A percentile compares a stretch with the other conserved stretches of the same genome.
phyloP scores from a whole-genome alignment of 1,284 basidiomycete genomes.

The Pseudozyma sp. region DNA sequence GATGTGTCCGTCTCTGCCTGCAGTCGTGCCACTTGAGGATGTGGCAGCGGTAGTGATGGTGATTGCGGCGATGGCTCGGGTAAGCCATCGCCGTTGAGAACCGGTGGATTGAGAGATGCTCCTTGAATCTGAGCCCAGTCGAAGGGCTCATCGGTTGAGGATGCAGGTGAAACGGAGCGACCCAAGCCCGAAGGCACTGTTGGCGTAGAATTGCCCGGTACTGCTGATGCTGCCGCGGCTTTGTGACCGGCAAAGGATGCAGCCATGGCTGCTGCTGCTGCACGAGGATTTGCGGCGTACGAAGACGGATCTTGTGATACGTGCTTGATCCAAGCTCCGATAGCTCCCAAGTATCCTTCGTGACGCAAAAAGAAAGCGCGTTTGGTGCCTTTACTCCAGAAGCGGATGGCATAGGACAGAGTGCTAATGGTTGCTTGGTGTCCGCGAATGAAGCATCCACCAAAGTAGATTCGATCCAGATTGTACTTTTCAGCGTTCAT shows the following conservation, averaged over 20 bases:
- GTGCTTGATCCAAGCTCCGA: slow-evolving; percentile 68
- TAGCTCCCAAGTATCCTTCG: slow-evolving; percentile 92
- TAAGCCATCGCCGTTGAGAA: slow-evolving; percentile 35
- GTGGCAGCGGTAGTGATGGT: slow-evolving; percentile 7
- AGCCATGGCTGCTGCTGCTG: slow-evolving; percentile 31
- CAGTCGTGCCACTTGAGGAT: slow-evolving; percentile 22
- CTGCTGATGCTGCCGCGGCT: slow-evolving; percentile 4
- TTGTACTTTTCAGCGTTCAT: slow-evolving; percentile 99
- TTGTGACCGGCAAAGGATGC: slow-evolving; percentile 5
- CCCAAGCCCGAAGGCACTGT: slow-evolving; percentile 33
- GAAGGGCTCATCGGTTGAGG: slow-evolving; percentile 27
- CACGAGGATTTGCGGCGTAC: slow-evolving; percentile 14
- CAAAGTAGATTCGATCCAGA: slow-evolving; percentile 97
- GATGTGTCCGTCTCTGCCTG: slow-evolving; percentile 11
- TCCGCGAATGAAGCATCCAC: slow-evolving; percentile 97
- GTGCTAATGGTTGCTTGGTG: slow-evolving; percentile 98
- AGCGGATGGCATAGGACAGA: slow-evolving; percentile 97
- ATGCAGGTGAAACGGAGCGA: slow-evolving; percentile 28
- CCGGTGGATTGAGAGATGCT: slow-evolving; percentile 20
- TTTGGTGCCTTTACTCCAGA: slow-evolving; percentile 99
- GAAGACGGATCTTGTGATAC: slow-evolving; percentile 46
- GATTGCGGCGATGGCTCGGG: slow-evolving; percentile 17
- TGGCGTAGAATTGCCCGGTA: slow-evolving; percentile 26
- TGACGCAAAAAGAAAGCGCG: slow-evolving; percentile 95
- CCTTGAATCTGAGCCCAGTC: slow-evolving; percentile 36